Evolutionary conservation across 805 yeast genomes (phyloP).

Genomic region (Starmerella bombicola): DNA sequence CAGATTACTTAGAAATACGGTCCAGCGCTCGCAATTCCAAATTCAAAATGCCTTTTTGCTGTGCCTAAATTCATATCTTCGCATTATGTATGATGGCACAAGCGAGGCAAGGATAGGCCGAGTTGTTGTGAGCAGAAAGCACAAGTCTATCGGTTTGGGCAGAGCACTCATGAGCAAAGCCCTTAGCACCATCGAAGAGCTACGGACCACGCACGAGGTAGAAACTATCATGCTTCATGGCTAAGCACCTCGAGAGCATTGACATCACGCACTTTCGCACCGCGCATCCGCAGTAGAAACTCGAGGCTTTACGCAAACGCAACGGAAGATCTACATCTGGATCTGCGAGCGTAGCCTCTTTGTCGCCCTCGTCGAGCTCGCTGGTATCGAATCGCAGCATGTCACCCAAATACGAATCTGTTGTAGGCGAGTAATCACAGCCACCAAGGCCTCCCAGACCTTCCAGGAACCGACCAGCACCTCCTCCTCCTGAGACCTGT

Average conservation of each 20-base stretch:
- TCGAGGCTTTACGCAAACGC: slow-evolving; percentile 71
- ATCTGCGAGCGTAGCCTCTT: neutral
- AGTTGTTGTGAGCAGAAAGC: slow-evolving; percentile 12
- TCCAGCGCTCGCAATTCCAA: too few species aligned
- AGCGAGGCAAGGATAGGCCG: slow-evolving; percentile 18
- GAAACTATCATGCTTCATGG: slow-evolving; percentile 16
- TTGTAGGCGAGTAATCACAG: neutral
- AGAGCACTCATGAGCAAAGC: slow-evolving; percentile 9
- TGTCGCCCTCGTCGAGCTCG: neutral
- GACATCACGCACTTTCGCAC: slow-evolving; percentile 72
- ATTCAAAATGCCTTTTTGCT: too few species aligned
- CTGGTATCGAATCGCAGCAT: neutral
- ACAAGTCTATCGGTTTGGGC: slow-evolving; percentile 18
- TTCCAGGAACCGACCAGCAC: slow-evolving; percentile 20
- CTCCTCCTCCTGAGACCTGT: slow-evolving; percentile 37
- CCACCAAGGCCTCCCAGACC: neutral
- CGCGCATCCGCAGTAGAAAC: slow-evolving; percentile 60
- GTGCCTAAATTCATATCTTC: too few species aligned
- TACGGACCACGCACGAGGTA: slow-evolving; percentile 1
- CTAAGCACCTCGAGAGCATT: slow-evolving; percentile 51
- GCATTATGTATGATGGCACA: slow-evolving; percentile 10
- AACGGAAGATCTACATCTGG: slow-evolving; percentile 29
- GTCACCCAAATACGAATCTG: neutral
- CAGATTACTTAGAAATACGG: too few species aligned
- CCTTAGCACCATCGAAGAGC: slow-evolving; percentile 2